phyloP scores from a whole-genome alignment of 2,329 filamentous ascomycete species.

The Microdochium paspali region DNA sequence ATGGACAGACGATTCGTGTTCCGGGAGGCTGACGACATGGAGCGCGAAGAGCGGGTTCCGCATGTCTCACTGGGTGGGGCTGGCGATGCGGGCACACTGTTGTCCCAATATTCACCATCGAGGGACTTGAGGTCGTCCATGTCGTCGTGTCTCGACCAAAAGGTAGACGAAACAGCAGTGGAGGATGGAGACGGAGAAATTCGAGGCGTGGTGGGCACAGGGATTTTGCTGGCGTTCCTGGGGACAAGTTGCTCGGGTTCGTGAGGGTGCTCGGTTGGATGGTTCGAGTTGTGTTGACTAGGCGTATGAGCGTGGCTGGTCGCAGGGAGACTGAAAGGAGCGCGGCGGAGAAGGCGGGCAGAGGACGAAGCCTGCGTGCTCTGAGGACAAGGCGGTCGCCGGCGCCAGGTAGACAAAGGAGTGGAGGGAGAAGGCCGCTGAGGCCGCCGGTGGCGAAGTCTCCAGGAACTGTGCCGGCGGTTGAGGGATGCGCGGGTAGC shows the following conservation, averaged over 20 bases:
- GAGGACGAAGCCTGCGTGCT: neutral
- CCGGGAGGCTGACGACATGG: slow-evolving; percentile 42
- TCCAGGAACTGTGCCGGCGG: neutral
- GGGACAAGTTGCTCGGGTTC: neutral
- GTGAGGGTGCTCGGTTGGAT: too few relatives aligned
- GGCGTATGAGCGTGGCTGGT: neutral
- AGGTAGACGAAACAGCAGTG: neutral
- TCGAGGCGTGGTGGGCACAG: neutral
- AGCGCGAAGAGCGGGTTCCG: slow-evolving; percentile 37
- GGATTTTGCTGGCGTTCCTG: neutral
- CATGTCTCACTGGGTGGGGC: slow-evolving; percentile 27
- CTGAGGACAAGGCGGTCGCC: neutral
- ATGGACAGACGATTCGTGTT: slow-evolving; percentile 50
- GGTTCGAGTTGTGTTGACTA: neutral
- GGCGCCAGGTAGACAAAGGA: neutral
- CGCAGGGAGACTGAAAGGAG: neutral
- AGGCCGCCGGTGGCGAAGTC: neutral
- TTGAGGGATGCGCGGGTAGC: neutral
- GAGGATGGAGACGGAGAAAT: neutral
- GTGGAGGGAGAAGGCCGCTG: neutral
- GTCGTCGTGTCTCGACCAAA: neutral
- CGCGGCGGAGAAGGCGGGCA: neutral
- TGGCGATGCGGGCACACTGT: slow-evolving; percentile 9
- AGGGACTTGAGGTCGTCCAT: neutral
- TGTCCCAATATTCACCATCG: neutral